Percentiles rank a stretch among this genome's conserved stretches.
phyloP scores from a whole-genome alignment of 2,329 filamentous ascomycete species.

The Hypoxylon sp. region DNA sequence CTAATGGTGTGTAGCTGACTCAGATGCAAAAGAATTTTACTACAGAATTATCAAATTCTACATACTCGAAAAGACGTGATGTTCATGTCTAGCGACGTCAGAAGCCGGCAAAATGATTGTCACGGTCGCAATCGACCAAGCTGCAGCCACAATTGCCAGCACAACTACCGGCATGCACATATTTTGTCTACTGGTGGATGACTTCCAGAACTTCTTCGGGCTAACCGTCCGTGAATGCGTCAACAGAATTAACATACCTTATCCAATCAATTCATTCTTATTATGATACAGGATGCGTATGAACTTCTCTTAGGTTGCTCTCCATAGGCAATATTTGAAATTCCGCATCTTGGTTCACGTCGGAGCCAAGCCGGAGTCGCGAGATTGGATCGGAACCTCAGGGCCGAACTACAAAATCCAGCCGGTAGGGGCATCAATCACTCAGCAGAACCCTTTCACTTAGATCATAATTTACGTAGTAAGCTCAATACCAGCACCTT shows the following conservation, averaged over 20 bases:
- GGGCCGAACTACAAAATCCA: neutral
- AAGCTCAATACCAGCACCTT: neutral
- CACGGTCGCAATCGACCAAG: slow-evolving; percentile 11
- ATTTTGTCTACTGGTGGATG: slow-evolving; percentile 8
- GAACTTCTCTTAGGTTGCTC: neutral
- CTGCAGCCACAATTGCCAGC: slow-evolving; percentile 8
- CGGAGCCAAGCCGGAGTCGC: neutral
- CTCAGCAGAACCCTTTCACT: neutral
- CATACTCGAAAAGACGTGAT: neutral
- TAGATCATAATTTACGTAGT: neutral
- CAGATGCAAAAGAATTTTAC: neutral
- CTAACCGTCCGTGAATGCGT: neutral
- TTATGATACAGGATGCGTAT: slow-evolving; percentile 1
- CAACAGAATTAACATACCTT: slow-evolving; percentile 6
- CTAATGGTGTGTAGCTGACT: slow-evolving; percentile 6
- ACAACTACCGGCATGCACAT: slow-evolving; percentile 6
- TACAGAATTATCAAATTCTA: slow-evolving; percentile 1
- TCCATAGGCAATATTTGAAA: neutral
- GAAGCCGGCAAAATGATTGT: slow-evolving; percentile 8
- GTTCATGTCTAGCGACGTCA: slow-evolving; percentile 6
- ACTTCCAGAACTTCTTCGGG: neutral
- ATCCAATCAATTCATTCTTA: neutral
- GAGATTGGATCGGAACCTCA: neutral
- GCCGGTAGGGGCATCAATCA: neutral
- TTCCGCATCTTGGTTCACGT: neutral